These are phyloP conservation scores for Croton laevigatus DNA, from an alignment of 441 rosid species.

Conservation along the genomic window DNA sequence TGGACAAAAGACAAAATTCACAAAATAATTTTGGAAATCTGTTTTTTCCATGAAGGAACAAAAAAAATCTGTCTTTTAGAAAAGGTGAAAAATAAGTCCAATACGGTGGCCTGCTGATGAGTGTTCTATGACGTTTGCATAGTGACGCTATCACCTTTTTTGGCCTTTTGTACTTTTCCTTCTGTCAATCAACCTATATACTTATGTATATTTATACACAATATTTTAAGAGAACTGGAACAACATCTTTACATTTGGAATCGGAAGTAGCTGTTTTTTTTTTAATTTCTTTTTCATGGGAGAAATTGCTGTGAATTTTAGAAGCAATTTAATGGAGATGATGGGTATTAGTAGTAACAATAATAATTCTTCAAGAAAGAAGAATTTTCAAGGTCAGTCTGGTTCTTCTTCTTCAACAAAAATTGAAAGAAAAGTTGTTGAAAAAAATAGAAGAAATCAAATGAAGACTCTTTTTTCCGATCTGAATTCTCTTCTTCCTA, in stretches of 20 bases:
- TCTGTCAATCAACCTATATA: too few relatives aligned
- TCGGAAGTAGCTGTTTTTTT: too few relatives aligned
- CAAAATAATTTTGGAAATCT: too few relatives aligned
- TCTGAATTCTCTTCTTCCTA: constrained; percentile 47
- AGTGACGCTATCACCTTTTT: neutral
- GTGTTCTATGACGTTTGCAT: neutral
- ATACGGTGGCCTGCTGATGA: neutral
- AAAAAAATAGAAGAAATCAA: constrained; percentile 49
- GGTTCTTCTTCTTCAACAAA: constrained; percentile 16
- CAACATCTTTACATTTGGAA: neutral
- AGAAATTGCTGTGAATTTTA: neutral
- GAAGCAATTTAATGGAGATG: neutral
- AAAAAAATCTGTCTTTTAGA: neutral
- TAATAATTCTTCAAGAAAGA: constrained; percentile 2
- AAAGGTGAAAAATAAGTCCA: neutral
- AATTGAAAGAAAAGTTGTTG: constrained; percentile 42
- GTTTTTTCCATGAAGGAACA: neutral
- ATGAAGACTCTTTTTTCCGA: constrained; percentile 42
- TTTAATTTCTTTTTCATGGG: neutral
- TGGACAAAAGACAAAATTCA: too few relatives aligned
- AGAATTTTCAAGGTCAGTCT: neutral
- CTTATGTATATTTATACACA: neutral
- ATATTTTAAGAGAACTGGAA: neutral
- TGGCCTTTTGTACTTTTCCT: too few relatives aligned
- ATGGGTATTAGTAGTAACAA: neutral